phyloP scores from a whole-genome alignment of 257 asterid species.

The Henckelia pumila region DNA sequence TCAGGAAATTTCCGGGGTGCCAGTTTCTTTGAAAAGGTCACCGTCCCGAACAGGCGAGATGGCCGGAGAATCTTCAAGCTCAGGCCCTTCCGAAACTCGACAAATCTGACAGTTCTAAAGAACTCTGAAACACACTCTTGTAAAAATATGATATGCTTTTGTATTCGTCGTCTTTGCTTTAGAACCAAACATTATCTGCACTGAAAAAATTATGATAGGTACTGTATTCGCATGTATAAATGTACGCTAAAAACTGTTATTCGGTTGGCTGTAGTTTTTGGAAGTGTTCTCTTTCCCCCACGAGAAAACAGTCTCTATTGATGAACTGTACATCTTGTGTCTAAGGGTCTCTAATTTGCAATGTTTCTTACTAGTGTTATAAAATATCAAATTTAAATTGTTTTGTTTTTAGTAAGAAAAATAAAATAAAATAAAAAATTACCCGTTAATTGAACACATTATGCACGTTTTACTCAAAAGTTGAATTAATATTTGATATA shows the following conservation, averaged over 20 bases:
- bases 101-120: slow-evolving; percentile 58
- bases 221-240: neutral
- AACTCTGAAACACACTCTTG: slow-evolving; percentile 24
- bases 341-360: neutral
- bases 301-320: too few relatives aligned
- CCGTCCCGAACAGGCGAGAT: slow-evolving; percentile 46
- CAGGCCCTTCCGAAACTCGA: slow-evolving; percentile 70
- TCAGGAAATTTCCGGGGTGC: slow-evolving; percentile 87
- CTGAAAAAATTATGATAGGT: neutral
- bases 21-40: slow-evolving; percentile 66
- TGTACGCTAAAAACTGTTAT: neutral
- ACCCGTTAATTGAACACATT: too few relatives aligned
- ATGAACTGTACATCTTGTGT: too few relatives aligned
- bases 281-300: too few relatives aligned
- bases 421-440: too few relatives aligned
- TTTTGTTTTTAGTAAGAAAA: too few relatives aligned
- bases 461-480: too few relatives aligned
- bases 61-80: slow-evolving; percentile 81
- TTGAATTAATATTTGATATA: too few relatives aligned
- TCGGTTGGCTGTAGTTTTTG: neutral
- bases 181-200: neutral
- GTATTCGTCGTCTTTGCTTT: slow-evolving; percentile 1
- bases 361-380: too few relatives aligned
- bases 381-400: too few relatives aligned
- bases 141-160: neutral